Conservation (phyloP, 2,329 filamentous ascomycete species). For the Gaeumannomyces sp. region DNA sequence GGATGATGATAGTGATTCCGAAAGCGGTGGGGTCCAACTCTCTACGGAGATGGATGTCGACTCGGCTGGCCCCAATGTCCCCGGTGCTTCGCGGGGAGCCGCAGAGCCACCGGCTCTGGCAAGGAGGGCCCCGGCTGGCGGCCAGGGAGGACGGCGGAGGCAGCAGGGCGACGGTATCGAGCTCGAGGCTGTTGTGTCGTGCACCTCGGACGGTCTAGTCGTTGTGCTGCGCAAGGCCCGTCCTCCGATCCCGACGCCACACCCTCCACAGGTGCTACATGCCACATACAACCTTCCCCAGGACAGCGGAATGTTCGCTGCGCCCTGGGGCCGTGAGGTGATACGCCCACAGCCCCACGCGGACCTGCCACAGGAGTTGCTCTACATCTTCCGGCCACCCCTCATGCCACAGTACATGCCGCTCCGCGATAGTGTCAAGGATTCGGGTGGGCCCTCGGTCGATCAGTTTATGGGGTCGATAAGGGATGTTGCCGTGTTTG, state of each 20-base stretch:
- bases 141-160: neutral
- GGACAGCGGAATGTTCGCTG: slow-evolving; percentile 59
- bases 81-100: too few relatives aligned
- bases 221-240: slow-evolving; percentile 72
- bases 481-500: slow-evolving; percentile 80
- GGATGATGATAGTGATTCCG: slow-evolving; percentile 6
- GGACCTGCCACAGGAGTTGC: slow-evolving; percentile 32
- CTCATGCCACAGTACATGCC: slow-evolving; percentile 39
- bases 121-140: too few relatives aligned
- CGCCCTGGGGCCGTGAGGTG: slow-evolving; percentile 70
- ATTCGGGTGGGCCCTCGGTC: slow-evolving; percentile 45
- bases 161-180: slow-evolving; percentile 43
- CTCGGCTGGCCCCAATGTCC: neutral
- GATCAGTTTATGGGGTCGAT: slow-evolving; percentile 72
- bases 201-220: slow-evolving; percentile 80
- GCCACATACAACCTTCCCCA: slow-evolving; percentile 38
- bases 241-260: slow-evolving; percentile 57
- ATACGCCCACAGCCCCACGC: slow-evolving; percentile 36
- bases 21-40: slow-evolving; percentile 5
- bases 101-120: too few relatives aligned
- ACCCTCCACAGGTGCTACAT: slow-evolving; percentile 40
- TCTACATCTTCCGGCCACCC: slow-evolving; percentile 37
- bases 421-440: slow-evolving; percentile 36
- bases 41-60: slow-evolving; percentile 15
- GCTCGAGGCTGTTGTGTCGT: slow-evolving; percentile 85